phyloP scores from a whole-genome alignment of 257 asterid species.

The Eustoma russellianum region DNA sequence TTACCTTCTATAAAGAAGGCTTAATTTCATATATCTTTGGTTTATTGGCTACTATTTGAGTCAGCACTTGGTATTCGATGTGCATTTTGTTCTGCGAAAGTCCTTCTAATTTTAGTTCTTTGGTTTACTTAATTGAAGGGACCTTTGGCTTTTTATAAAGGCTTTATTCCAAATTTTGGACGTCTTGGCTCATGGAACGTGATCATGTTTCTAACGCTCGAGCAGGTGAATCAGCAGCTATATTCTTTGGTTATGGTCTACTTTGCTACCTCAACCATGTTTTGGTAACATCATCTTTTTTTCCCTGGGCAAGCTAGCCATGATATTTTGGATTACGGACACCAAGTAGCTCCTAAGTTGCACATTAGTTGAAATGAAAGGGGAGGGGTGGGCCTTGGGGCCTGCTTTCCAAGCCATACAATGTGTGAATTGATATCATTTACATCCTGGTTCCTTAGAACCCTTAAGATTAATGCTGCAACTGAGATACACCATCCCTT shows the following conservation, averaged over 20 bases:
- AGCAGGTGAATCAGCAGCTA: constrained; percentile 55
- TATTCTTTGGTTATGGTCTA: not conserved
- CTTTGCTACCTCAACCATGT: not conserved
- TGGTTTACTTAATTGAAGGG: constrained; percentile 45
- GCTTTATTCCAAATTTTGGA: constrained; percentile 92
- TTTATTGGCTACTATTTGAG: not conserved
- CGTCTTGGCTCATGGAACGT: constrained; percentile 96
- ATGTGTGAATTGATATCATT: too few relatives aligned
- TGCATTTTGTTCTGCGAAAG: not conserved
- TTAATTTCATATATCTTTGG: not conserved
- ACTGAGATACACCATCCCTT: too few relatives aligned
- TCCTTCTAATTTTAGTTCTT: too few relatives aligned
- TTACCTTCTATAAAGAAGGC: too few relatives aligned
- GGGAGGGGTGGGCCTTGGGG: too few relatives aligned
- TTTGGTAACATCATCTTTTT: not conserved
- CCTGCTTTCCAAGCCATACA: not conserved
- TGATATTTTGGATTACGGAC: not conserved
- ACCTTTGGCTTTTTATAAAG: constrained; percentile 88
- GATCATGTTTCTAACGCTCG: constrained; percentile 85
- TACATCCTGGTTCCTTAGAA: too few relatives aligned
- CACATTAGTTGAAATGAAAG: not conserved
- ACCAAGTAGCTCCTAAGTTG: not conserved
- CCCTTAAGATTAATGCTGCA: too few relatives aligned
- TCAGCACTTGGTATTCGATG: not conserved
- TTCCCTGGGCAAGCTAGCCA: not conserved